Conservation (phyloP, 164 flowering plant species). For the Vitis rotundifolia region DNA sequence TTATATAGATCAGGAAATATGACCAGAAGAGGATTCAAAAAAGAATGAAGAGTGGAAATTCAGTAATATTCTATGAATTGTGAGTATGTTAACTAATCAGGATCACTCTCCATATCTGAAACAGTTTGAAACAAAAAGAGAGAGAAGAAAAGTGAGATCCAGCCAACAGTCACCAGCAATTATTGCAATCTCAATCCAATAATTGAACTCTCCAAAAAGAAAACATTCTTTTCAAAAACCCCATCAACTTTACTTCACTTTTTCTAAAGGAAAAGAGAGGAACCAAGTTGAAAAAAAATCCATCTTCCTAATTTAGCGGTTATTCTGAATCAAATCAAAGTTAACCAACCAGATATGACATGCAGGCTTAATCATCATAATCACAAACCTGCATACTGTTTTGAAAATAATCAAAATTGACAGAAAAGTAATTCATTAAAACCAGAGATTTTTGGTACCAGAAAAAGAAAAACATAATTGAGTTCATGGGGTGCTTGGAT, state of each 20-base stretch:
- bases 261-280: too few relatives aligned
- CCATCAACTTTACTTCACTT: neutral
- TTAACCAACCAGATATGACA: too few relatives aligned
- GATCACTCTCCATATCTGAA: neutral
- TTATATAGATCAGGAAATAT: neutral
- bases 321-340: neutral
- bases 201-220: conserved; percentile 42
- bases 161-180: conserved; percentile 35
- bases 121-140: conserved; percentile 12
- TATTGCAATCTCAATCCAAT: conserved; percentile 41
- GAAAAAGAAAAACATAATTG: neutral
- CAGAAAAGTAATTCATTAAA: neutral
- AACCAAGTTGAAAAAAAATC: neutral
- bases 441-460: neutral
- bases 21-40: neutral
- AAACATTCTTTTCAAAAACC: neutral
- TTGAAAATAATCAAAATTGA: neutral
- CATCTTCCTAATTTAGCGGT: neutral
- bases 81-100: neutral
- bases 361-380: too few relatives aligned
- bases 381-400: too few relatives aligned
- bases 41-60: conserved; percentile 4
- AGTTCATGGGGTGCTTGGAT: conserved; percentile 3
- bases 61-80: neutral
- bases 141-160: conserved; percentile 3